Evolutionary conservation across 2,329 filamentous ascomycete genomes (phyloP), one percentile per base, ranked within the genome.

Genomic region (Monosporascus ibericus): DNA sequence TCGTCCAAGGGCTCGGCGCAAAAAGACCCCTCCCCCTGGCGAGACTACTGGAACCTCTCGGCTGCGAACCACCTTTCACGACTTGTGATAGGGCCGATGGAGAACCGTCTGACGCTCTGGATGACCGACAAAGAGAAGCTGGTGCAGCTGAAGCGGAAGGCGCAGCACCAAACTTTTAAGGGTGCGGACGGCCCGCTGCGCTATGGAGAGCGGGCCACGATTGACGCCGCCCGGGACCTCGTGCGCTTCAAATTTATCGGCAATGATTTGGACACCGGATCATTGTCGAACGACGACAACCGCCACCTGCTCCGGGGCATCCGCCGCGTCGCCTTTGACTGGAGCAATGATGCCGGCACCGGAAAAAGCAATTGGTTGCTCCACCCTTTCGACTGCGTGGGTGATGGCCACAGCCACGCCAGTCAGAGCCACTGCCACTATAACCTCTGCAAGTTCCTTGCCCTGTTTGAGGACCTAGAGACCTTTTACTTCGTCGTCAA

Each of bases 401-500:
- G 39, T 44, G 38, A 4, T 25, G 1, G 9, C n/a, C 11, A 3
- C 1, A 18, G 2, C 5, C 40, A 48, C 14, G 8, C 5, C 37
- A 3, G 25, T 14, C 25, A 22, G 5, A 2, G 6, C 15, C 6
- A 24, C 25, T 66, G 67, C 44, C 58, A 58, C 1, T 3, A 34
- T 4, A 56, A 53, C 50, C 49, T 65, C 15, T 54, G 42, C 5
- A 37, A 53, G 11, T 63, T 67, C 15, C 7, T 69, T 4, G 52
- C 59, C 6, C 51, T 54, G n/a, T 68, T 71, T 36, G 36, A 49
- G 0, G 44, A 62, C 20, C 49, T 72, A 0, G 48, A 65, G 47
- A 40, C 52, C 5, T 58, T 71, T 36, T 70, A 66, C 52, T 49
- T 72, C 42, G 53, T 70, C 7, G 27, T 61, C 11, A 55, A 58